A percentile compares a stretch with the other conserved stretches of the same genome.
Evolutionary conservation across 768 basidiomycete species (phyloP).

Genomic region (Coprinopsis marcescibilis): DNA sequence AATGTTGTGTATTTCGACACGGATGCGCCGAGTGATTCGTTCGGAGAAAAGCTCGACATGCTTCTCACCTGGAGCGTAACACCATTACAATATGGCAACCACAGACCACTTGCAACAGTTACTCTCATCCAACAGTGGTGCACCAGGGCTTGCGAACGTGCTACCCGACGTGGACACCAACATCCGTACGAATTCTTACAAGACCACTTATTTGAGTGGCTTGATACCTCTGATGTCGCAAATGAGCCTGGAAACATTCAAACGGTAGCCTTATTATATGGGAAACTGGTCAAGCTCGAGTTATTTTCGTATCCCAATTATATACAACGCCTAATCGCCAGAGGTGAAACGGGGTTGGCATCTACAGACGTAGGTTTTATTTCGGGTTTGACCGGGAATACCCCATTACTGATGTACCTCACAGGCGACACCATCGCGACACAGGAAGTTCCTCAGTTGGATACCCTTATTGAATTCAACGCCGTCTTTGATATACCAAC

Average conservation of each 20-base stretch:
- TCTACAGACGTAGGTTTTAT: constrained; percentile 41
- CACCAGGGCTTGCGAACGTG: constrained; percentile 54
- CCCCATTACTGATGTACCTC: constrained; percentile 1
- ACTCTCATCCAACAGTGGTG: constrained; percentile 63
- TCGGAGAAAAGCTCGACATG: constrained; percentile 66
- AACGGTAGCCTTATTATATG: constrained; percentile 63
- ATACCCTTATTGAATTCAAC: constrained; percentile 63
- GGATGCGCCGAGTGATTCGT: constrained; percentile 35
- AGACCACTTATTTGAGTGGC: constrained; percentile 76
- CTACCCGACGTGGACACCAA: constrained; percentile 53
- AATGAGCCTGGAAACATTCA: constrained; percentile 49
- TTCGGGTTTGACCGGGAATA: background rate
- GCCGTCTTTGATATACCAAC: constrained; percentile 57
- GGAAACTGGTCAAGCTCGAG: constrained; percentile 62
- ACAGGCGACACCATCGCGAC: constrained; percentile 50
- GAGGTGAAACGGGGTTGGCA: constrained; percentile 62
- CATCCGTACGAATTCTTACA: constrained; percentile 63
- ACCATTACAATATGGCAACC: constrained; percentile 75
- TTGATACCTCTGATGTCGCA: constrained; percentile 61
- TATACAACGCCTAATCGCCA: constrained; percentile 74
- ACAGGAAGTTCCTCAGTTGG: constrained; percentile 64
- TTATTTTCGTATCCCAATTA: constrained; percentile 73
- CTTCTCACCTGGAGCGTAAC: constrained; percentile 80
- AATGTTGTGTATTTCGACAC: constrained; percentile 54
- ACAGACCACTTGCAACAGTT: constrained; percentile 69